A percentile compares a stretch with the other conserved stretches of the same genome.
phyloP scores from a whole-genome alignment of 2,329 filamentous ascomycete species.

The Diaporthe destruens region DNA sequence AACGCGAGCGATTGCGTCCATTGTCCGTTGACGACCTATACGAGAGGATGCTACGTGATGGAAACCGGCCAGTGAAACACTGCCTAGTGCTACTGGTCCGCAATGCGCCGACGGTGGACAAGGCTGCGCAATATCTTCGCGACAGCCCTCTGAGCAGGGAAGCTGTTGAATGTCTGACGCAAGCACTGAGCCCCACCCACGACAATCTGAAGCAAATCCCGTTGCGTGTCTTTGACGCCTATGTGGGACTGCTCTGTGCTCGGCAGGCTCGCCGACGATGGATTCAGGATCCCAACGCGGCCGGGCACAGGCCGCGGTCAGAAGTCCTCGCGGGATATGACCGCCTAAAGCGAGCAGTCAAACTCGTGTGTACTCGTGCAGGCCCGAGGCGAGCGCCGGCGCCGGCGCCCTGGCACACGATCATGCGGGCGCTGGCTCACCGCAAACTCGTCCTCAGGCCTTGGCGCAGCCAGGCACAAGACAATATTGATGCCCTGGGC shows the following conservation, averaged over 20 bases:
- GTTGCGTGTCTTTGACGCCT: conserved; percentile 60
- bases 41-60: conserved; percentile 64
- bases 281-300: neutral
- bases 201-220: conserved; percentile 50
- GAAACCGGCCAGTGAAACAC: conserved; percentile 61
- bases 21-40: conserved; percentile 72
- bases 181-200: conserved; percentile 42
- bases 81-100: conserved; percentile 69
- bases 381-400: conserved; percentile 35
- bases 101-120: conserved; percentile 61
- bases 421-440: conserved; percentile 56
- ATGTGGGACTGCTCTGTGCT: conserved; percentile 62
- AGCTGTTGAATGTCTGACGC: conserved; percentile 41
- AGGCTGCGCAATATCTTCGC: conserved; percentile 63
- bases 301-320: conserved; percentile 13
- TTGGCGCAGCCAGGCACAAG: conserved; percentile 44
- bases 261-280: conserved; percentile 36
- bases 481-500: conserved; percentile 49
- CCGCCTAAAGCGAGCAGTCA: conserved; percentile 52
- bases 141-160: conserved; percentile 55
- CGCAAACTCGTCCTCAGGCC: conserved; percentile 49
- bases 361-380: conserved; percentile 49
- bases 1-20: conserved; percentile 71
- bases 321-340: conserved; percentile 23
- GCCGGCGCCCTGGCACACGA: conserved; percentile 56